Evolutionary conservation across 2,329 filamentous ascomycete genomes (phyloP).

Genomic region (Fusarium verrucosum): DNA sequence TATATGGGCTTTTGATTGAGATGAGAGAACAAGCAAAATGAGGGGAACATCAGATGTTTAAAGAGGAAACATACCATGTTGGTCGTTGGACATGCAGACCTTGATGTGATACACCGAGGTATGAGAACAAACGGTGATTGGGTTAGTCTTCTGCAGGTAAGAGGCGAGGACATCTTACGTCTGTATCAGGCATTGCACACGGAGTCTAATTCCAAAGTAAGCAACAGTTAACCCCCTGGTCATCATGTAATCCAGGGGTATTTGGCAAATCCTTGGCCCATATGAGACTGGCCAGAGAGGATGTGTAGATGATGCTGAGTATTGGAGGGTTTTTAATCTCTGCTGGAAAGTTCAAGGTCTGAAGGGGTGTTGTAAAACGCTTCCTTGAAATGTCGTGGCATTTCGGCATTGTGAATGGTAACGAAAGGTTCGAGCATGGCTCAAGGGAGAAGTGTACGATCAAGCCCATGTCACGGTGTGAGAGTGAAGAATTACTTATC

Average conservation of each 20-base stretch:
- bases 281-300: rapidly evolving
- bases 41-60: not conserved
- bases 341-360: too few species aligned
- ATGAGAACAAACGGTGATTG: not conserved
- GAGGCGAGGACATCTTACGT: too few species aligned
- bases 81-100: not conserved
- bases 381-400: too few species aligned
- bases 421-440: too few species aligned
- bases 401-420: too few species aligned
- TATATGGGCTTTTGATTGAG: rapidly evolving
- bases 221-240: not conserved
- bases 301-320: too few species aligned
- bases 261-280: not conserved
- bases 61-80: not conserved
- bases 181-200: not conserved
- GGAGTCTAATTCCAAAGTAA: not conserved
- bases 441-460: too few species aligned
- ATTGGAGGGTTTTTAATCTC: too few species aligned
- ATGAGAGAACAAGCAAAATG: not conserved
- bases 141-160: not conserved
- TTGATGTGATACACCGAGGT: not conserved
- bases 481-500: too few species aligned
- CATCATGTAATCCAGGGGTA: not conserved
- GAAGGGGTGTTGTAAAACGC: too few species aligned
- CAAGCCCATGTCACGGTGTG: too few species aligned